Conservation (phyloP, 192 early-diverging fungal genomes). For the Thoreauomyces humboldtii region DNA sequence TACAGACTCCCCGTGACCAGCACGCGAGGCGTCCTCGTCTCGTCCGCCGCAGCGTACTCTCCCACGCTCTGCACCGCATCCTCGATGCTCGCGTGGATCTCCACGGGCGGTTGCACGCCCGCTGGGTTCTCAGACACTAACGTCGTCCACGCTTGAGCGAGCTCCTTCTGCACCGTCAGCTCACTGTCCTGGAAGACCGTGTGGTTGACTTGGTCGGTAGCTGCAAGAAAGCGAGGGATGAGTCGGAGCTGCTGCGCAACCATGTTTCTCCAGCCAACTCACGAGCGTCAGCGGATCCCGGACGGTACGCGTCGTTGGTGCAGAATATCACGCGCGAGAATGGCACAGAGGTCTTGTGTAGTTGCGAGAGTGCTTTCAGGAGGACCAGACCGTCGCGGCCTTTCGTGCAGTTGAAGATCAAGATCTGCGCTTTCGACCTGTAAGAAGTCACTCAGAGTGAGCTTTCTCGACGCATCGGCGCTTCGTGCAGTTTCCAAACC, state of each 20-base stretch:
- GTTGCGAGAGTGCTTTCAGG: conserved; percentile 61
- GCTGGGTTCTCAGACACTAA: conserved; percentile 21
- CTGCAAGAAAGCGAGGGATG: too few relatives aligned
- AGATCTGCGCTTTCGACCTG: conserved; percentile 47
- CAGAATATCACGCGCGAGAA: conserved; percentile 78
- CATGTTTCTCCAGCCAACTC: conserved; percentile 1
- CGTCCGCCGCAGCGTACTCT: conserved; percentile 46
- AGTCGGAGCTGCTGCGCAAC: neutral
- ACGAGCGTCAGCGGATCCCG: neutral
- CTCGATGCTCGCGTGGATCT: conserved; percentile 17
- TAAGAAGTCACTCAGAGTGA: too few relatives aligned
- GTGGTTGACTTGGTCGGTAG: conserved; percentile 68
- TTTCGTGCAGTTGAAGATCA: conserved; percentile 89
- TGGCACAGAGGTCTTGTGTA: conserved; percentile 31
- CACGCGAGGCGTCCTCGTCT: conserved; percentile 46
- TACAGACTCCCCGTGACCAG: conserved; percentile 92
- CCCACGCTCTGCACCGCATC: conserved; percentile 49
- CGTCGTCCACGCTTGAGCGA: conserved; percentile 57
- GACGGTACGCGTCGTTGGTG: conserved; percentile 57
- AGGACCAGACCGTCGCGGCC: conserved; percentile 64
- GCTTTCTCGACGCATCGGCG: too few relatives aligned
- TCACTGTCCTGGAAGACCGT: conserved; percentile 59
- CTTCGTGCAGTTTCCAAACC: too few relatives aligned
- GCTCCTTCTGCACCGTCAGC: conserved; percentile 59
- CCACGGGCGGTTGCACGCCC: neutral